phyloP scores from a whole-genome alignment of 768 basidiomycete species.

The Phaffia tasmanica region DNA sequence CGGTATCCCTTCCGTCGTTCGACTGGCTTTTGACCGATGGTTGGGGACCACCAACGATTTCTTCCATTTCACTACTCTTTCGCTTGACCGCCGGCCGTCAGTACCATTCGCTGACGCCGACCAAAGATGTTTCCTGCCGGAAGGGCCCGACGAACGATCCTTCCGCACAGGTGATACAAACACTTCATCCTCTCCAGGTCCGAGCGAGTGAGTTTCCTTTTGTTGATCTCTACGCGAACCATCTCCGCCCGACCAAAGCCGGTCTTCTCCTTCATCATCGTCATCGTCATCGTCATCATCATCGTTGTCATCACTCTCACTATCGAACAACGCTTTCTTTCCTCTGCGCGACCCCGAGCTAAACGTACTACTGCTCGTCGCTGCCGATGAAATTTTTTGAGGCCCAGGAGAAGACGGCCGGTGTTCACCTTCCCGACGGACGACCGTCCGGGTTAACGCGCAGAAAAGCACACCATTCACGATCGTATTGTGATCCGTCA shows the following conservation, averaged over 20 bases:
- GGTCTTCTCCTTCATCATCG: conserved; percentile 29
- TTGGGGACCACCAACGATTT: conserved; percentile 31
- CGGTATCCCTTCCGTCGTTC: conserved; percentile 1
- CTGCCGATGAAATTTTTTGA: neutral
- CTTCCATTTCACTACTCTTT: conserved; percentile 35
- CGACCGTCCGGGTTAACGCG: conserved; percentile 36
- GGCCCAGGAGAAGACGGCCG: conserved; percentile 34
- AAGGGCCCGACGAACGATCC: neutral
- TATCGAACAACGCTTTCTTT: conserved; percentile 21
- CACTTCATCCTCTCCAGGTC: conserved; percentile 36
- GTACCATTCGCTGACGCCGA: conserved; percentile 10
- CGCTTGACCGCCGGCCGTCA: neutral
- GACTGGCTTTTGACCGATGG: neutral
- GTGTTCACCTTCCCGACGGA: conserved; percentile 31
- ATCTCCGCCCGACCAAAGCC: conserved; percentile 30
- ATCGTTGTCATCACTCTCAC: neutral
- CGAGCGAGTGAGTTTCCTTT: conserved; percentile 27
- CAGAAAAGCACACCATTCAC: conserved; percentile 37
- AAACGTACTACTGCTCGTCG: neutral
- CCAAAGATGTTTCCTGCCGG: conserved; percentile 26
- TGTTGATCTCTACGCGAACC: conserved; percentile 14
- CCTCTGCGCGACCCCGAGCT: neutral
- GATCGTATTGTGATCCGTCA: conserved; percentile 34
- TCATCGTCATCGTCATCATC: conserved; percentile 29
- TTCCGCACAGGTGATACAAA: conserved; percentile 30